Base-by-base conservation (phyloP, 768 basidiomycete species). In the Lentinula sp. region DNA sequence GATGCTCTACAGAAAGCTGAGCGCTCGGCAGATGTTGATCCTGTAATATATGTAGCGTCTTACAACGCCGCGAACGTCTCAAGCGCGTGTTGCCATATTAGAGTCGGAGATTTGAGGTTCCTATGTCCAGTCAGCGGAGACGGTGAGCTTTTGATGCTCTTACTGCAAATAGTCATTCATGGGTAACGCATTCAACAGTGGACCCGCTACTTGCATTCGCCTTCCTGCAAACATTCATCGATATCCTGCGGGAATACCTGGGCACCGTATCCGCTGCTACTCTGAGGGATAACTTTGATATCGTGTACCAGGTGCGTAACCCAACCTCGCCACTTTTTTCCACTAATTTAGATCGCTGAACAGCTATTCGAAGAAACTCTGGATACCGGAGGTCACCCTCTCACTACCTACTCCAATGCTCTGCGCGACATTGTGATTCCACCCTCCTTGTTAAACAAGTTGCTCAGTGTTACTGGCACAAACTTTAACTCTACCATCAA, bases 341-440 rank as follows among this genome's bases (percentile, higher is more conserved):
- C 55, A 1, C n/a, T 49, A 40, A 60, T 60, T 64, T 45, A 57
- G 60, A 53, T 59, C 40, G 60, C 60, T 59, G 49, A 34, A 10
- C 65, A 95, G 91, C 84, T 98, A 16, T 81, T 97, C 34, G 95
- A 96, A 74, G 95, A 98, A 74, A 95, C 92, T n/a, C 76, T 98
- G 31, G 95, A 96, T 69, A 86, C 93, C 8, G 90, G 93, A 10
- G 95, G 95, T 0, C 88, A 95, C 69, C 95, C 95, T 0, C 78
- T 95, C 40, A 97, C 95, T 5, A 98, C 93, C 3, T 92, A 93
- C 60, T 80, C 88, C 2, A 95, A 93, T 67, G 88, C 92, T 18
- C 79, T 98, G 1, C 86, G 93, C 28, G 95, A 98, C 67, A 95
- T 98, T 63, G 93, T 98, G 6, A 80, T 97, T 1, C 92, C 94